Evolutionary conservation across 192 early-diverging fungal genomes (phyloP).

Genomic region (Umbelopsis sp.): DNA sequence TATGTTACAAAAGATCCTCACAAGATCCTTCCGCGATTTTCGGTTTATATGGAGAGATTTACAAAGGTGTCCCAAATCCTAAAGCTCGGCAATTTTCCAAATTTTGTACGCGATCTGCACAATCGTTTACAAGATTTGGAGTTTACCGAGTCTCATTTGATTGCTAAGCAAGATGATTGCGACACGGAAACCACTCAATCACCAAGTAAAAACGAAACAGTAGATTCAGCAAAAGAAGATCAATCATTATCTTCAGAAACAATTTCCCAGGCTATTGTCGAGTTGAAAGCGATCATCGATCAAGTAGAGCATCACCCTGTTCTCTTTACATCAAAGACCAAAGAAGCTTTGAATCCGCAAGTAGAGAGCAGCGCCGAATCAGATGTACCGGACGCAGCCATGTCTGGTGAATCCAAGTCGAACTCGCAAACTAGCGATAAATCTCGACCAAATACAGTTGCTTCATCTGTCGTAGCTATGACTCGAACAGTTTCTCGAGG

Average conservation of each 20-base stretch:
- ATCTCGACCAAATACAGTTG: conserved; percentile 3
- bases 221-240: not conserved
- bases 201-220: not conserved
- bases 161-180: not conserved
- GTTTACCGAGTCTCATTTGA: conserved; percentile 40
- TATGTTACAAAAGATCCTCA: conserved; percentile 52
- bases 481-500: not conserved
- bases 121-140: conserved; percentile 51
- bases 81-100: conserved; percentile 54
- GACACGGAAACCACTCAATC: not conserved
- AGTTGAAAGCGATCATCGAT: not conserved
- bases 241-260: conserved; percentile 27
- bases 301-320: conserved; percentile 17
- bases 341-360: not conserved
- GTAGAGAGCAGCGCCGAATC: not conserved
- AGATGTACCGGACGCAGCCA: too few species aligned
- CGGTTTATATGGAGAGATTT: conserved; percentile 47
- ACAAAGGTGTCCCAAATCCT: conserved; percentile 45
- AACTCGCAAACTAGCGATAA: not conserved
- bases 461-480: conserved; percentile 16
- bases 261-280: conserved; percentile 26
- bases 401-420: not conserved
- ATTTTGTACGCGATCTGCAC: conserved; percentile 51
- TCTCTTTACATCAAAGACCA: not conserved
- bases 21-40: conserved; percentile 49